These are phyloP conservation scores for Epichloe gansuensis DNA, from an alignment of 2,329 filamentous ascomycete genomes.

Conservation along the genomic window DNA sequence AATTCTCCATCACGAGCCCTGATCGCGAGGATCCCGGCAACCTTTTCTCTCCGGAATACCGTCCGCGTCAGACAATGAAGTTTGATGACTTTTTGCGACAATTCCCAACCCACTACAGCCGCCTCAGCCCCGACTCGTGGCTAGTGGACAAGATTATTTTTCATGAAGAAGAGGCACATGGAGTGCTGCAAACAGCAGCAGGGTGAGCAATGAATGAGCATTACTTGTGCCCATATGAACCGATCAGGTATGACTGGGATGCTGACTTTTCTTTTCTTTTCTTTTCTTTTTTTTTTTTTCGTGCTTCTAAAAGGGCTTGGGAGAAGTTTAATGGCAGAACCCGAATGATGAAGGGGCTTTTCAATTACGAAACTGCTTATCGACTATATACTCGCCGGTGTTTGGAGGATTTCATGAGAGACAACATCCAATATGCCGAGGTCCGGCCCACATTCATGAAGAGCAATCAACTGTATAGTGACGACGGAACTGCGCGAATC, in stretches of 20 bases:
- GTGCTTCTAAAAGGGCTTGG: slow-evolving; percentile 32
- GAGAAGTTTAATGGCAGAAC: slow-evolving; percentile 56
- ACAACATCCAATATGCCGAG: slow-evolving; percentile 61
- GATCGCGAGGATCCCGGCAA: slow-evolving; percentile 26
- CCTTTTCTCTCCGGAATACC: slow-evolving; percentile 39
- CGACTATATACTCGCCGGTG: slow-evolving; percentile 45
- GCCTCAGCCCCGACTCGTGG: slow-evolving; percentile 34
- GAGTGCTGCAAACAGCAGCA: slow-evolving; percentile 33
- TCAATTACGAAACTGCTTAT: slow-evolving; percentile 55
- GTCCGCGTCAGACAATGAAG: slow-evolving; percentile 30
- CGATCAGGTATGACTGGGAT: neutral
- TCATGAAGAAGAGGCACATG: slow-evolving; percentile 46
- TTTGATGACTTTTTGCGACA: slow-evolving; percentile 28
- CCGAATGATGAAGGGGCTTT: slow-evolving; percentile 59
- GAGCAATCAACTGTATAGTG: slow-evolving; percentile 45
- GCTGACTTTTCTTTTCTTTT: neutral
- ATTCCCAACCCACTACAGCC: slow-evolving; percentile 17
- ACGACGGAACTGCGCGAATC: slow-evolving; percentile 41
- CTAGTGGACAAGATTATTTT: slow-evolving; percentile 51
- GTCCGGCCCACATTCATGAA: slow-evolving; percentile 58
- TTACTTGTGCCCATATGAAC: neutral
- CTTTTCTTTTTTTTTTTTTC: too few species aligned
- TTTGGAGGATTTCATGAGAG: slow-evolving; percentile 48
- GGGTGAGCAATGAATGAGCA: slow-evolving; percentile 31
- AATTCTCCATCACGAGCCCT: slow-evolving; percentile 41